Conservation (phyloP, 169 alveolate genomes). For the Eimeria brunetti region DNA sequence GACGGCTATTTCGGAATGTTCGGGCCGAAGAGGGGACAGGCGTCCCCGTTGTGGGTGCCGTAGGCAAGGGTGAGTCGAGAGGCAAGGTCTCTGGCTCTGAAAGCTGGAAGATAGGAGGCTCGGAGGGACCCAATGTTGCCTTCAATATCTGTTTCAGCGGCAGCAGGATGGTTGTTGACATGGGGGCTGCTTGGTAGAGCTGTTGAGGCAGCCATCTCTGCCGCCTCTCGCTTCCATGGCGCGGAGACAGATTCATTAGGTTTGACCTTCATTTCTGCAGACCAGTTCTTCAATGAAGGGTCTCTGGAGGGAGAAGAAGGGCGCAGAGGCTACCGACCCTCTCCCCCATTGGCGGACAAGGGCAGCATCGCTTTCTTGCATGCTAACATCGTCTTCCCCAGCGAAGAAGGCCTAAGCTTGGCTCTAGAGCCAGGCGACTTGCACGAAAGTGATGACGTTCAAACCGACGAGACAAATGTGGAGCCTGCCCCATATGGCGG, state of each 20-base stretch:
- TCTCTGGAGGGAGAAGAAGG: conserved; percentile 2
- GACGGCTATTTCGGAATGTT: not conserved
- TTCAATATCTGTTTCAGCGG: not conserved
- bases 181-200: not conserved
- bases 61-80: not conserved
- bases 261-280: not conserved
- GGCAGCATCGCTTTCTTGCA: not conserved
- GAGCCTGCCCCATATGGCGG: not conserved
- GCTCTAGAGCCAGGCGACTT: not conserved
- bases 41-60: conserved; percentile 1
- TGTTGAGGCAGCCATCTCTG: not conserved
- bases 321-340: not conserved
- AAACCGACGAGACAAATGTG: not conserved
- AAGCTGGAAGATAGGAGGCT: not conserved
- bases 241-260: not conserved
- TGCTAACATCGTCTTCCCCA: not conserved
- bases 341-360: not conserved
- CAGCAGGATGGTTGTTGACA: not conserved
- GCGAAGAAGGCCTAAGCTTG: not conserved
- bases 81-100: not conserved
- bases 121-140: not conserved
- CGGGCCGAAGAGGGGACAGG: not conserved
- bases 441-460: not conserved
- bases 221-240: not conserved
- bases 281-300: not conserved